phyloP scores from a whole-genome alignment of 306 rosid species.

The Pachyrhizus erosus region DNA sequence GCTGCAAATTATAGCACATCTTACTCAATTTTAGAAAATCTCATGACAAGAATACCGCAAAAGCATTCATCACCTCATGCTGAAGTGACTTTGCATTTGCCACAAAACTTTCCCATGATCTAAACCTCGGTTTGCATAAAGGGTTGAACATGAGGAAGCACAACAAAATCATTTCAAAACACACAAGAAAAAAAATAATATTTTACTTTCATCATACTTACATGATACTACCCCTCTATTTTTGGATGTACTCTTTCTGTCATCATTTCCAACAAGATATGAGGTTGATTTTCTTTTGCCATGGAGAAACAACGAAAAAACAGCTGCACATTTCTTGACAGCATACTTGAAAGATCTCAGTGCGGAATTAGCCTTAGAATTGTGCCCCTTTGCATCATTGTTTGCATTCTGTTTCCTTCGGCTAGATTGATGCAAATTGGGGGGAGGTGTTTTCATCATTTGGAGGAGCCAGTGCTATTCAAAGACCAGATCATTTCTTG shows the following conservation, averaged over 20 bases:
- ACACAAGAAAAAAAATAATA: background rate
- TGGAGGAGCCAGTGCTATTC: constrained; percentile 41
- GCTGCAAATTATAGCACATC: constrained; percentile 48
- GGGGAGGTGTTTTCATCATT: constrained; percentile 62
- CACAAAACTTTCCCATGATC: constrained; percentile 14
- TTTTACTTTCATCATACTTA: constrained; percentile 46
- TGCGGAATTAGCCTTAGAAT: constrained; percentile 34
- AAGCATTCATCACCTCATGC: background rate
- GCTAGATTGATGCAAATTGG: constrained; percentile 42
- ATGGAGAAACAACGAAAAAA: constrained; percentile 46
- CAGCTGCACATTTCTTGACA: constrained; percentile 54
- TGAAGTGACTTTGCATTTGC: background rate
- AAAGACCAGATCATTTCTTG: constrained; percentile 43
- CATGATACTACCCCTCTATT: constrained; percentile 55
- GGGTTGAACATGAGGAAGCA: constrained; percentile 30
- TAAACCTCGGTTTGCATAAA: constrained; percentile 2
- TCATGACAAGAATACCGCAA: constrained; percentile 7
- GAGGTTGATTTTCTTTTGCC: constrained; percentile 49
- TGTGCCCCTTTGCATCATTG: constrained; percentile 25
- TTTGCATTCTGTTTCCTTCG: constrained; percentile 37
- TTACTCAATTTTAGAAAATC: constrained; percentile 27
- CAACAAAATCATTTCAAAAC: constrained; percentile 1
- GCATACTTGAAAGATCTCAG: constrained; percentile 53
- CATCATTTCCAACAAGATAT: constrained; percentile 35
- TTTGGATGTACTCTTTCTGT: constrained; percentile 38